Conservation (phyloP, 768 basidiomycete species). For the Lactarius sanguifluus region DNA sequence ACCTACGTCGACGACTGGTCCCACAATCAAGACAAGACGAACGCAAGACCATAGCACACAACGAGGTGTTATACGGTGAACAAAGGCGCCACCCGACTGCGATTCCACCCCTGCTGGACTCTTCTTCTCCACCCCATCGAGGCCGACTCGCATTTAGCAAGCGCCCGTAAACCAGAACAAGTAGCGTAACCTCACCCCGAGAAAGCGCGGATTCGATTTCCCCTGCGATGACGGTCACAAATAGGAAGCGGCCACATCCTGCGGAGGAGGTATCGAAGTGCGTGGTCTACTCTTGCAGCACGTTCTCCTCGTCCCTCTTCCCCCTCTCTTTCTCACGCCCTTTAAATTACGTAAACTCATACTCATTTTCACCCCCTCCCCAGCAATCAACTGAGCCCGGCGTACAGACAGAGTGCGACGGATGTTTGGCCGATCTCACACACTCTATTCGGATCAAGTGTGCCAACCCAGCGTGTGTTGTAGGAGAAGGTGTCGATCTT, state of each 20-base stretch:
- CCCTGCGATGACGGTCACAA: slow-evolving; percentile 59
- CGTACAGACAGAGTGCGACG: slow-evolving; percentile 79
- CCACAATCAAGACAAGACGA: slow-evolving; percentile 14
- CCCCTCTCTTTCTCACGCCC: slow-evolving; percentile 34
- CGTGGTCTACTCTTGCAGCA: slow-evolving; percentile 31
- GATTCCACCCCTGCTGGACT: not conserved
- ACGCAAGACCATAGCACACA: slow-evolving; percentile 4
- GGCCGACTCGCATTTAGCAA: not conserved
- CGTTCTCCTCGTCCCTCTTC: slow-evolving; percentile 25
- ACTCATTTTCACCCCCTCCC: slow-evolving; percentile 4
- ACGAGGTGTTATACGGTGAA: not conserved
- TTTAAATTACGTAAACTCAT: slow-evolving; percentile 34
- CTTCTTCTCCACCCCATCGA: not conserved
- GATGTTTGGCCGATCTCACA: slow-evolving; percentile 84
- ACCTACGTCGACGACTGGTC: not conserved
- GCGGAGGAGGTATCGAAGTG: slow-evolving; percentile 67
- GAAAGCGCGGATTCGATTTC: slow-evolving; percentile 3
- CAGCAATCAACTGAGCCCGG: slow-evolving; percentile 81
- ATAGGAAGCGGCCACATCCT: slow-evolving; percentile 61
- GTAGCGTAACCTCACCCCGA: not conserved
- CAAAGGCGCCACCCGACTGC: not conserved
- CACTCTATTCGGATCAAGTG: slow-evolving; percentile 98
- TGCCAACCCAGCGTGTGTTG: slow-evolving; percentile 75
- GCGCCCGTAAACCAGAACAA: slow-evolving; percentile 3
- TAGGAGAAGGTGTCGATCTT: slow-evolving; percentile 82